phyloP scores from a whole-genome alignment of 2,329 filamentous ascomycete genomes.

The Fusarium poae region DNA sequence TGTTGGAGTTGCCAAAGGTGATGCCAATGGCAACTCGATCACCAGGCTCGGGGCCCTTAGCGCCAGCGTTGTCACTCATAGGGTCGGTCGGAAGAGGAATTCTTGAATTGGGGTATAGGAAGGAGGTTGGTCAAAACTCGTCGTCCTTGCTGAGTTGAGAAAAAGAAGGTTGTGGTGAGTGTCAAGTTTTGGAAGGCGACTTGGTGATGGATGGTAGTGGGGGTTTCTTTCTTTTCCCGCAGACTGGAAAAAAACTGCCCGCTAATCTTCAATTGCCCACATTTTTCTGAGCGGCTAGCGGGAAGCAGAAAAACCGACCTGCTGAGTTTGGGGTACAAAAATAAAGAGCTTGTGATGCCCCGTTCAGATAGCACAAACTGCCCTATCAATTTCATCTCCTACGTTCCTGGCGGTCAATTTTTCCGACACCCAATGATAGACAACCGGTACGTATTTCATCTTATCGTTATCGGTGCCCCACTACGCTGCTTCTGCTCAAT shows the following conservation, averaged over 20 bases:
- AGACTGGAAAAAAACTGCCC: slow-evolving; percentile 47
- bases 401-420: not conserved
- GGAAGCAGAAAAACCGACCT: not conserved
- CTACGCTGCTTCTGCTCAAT: slow-evolving; percentile 17
- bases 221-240: slow-evolving; percentile 46
- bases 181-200: slow-evolving; percentile 42
- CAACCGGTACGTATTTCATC: slow-evolving; percentile 35
- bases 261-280: slow-evolving; percentile 45
- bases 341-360: not conserved
- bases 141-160: slow-evolving; percentile 24
- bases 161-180: slow-evolving; percentile 27
- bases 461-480: slow-evolving; percentile 41
- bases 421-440: not conserved
- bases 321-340: not conserved
- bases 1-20: slow-evolving; percentile 98
- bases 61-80: slow-evolving; percentile 63
- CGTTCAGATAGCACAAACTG: not conserved
- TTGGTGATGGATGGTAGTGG: slow-evolving; percentile 44
- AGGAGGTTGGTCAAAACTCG: slow-evolving; percentile 24
- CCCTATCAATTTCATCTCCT: not conserved
- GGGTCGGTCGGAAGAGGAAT: slow-evolving; percentile 31
- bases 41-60: slow-evolving; percentile 64
- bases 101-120: slow-evolving; percentile 9
- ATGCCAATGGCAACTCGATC: slow-evolving; percentile 87
- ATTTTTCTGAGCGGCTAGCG: slow-evolving; percentile 30